Evolutionary conservation across 176 grass and related monocot species (phyloP).

Genomic region (Ensete ventricosum): DNA sequence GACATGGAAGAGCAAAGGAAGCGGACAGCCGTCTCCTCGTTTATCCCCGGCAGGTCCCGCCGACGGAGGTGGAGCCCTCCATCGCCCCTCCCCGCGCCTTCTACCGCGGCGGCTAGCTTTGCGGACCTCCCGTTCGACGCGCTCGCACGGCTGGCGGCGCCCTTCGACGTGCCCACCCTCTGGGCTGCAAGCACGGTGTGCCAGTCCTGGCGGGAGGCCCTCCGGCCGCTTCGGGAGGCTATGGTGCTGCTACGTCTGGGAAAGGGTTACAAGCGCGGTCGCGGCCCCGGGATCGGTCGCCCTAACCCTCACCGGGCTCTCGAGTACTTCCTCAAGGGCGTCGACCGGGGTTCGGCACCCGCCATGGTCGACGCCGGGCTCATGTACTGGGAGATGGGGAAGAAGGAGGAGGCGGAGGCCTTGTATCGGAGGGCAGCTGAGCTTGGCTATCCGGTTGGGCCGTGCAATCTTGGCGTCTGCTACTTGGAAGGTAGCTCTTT

Average conservation of each 20-base stretch:
- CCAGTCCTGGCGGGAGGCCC: conserved; percentile 56
- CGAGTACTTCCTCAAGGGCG: conserved; percentile 46
- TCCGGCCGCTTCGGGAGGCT: conserved; percentile 58
- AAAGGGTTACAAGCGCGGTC: conserved; percentile 38
- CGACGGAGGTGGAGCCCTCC: not conserved
- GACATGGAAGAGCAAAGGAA: not conserved
- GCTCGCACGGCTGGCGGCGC: conserved; percentile 24
- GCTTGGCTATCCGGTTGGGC: conserved; percentile 47
- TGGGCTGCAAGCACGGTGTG: conserved; percentile 44
- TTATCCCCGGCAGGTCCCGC: not conserved
- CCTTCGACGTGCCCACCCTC: conserved; percentile 30
- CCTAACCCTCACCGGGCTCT: conserved; percentile 30
- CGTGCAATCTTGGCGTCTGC: conserved; percentile 60
- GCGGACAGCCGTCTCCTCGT: not conserved
- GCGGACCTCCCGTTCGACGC: conserved; percentile 42
- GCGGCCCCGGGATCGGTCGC: not conserved
- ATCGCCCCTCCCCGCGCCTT: not conserved
- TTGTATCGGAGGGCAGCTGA: conserved; percentile 47
- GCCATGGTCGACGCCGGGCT: conserved; percentile 74
- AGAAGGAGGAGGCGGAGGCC: conserved; percentile 28
- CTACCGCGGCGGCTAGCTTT: conserved; percentile 12
- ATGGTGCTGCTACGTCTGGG: conserved; percentile 44
- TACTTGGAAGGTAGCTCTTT: conserved; percentile 46
- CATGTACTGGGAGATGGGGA: conserved; percentile 59
- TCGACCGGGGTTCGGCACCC: conserved; percentile 40